Conservation (phyloP, 1,139 yeast species). For the Hansenula lynferdii region DNA sequence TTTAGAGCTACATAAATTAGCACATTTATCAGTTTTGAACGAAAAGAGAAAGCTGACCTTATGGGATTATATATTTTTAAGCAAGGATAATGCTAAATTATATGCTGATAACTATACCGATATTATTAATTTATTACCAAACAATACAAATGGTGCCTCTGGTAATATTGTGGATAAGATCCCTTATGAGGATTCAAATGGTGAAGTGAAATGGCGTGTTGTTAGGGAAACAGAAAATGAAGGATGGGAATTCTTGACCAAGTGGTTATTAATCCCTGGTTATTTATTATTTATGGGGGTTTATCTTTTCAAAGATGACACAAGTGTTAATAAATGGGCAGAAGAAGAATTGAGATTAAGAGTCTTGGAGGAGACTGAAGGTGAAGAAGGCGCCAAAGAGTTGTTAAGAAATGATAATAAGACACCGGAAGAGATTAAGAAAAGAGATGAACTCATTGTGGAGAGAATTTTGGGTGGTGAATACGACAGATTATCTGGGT, state of each 20-base stretch:
- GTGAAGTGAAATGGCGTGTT: conserved; percentile 76
- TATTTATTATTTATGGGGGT: conserved; percentile 39
- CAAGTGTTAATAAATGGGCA: conserved; percentile 66
- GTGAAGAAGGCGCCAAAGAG: conserved; percentile 51
- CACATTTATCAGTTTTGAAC: conserved; percentile 63
- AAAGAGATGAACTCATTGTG: conserved; percentile 74
- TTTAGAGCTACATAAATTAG: conserved; percentile 67
- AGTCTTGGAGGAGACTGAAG: conserved; percentile 57
- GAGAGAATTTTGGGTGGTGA: conserved; percentile 83
- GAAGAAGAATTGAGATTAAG: conserved; percentile 77
- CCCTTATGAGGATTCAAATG: conserved; percentile 80
- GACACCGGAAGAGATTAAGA: conserved; percentile 54
- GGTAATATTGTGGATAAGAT: conserved; percentile 71
- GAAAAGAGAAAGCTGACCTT: conserved; percentile 55
- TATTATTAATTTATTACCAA: conserved; percentile 53
- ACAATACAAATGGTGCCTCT: conserved; percentile 55
- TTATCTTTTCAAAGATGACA: conserved; percentile 40
- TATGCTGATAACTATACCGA: conserved; percentile 61
- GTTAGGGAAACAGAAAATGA: conserved; percentile 75
- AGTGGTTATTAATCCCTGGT: conserved; percentile 71
- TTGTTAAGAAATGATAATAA: conserved; percentile 43
- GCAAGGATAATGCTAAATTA: conserved; percentile 53
- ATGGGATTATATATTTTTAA: conserved; percentile 54
- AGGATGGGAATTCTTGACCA: conserved; percentile 79
- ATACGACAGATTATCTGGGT: conserved; percentile 72